phyloP scores from a whole-genome alignment of 371 early-diverging fungal genomes.

The Syncephalastrum contaminatum region DNA sequence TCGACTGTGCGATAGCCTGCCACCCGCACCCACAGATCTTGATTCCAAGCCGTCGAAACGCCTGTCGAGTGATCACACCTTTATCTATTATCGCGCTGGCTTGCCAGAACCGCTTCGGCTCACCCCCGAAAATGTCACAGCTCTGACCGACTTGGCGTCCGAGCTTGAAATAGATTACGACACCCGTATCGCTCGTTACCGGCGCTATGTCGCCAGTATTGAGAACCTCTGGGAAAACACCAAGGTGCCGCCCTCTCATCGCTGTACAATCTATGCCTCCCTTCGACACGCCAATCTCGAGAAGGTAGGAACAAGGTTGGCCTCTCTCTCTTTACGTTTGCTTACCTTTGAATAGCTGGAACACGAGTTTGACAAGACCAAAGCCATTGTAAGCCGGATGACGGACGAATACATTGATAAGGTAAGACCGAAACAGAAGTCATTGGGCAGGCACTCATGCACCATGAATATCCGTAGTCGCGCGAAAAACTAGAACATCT shows the following conservation, averaged over 20 bases:
- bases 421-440: constrained; percentile 15
- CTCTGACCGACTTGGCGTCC: constrained; percentile 5
- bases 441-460: not conserved
- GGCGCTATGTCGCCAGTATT: constrained; percentile 19
- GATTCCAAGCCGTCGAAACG: constrained; percentile 1
- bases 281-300: constrained; percentile 11
- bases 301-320: constrained; percentile 14
- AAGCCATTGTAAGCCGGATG: constrained; percentile 28
- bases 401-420: constrained; percentile 41
- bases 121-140: not conserved
- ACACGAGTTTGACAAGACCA: constrained; percentile 22
- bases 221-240: constrained; percentile 20
- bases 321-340: not conserved
- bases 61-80: not conserved
- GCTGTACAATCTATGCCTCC: constrained; percentile 13
- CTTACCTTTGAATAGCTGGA: constrained; percentile 12
- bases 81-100: constrained; percentile 4
- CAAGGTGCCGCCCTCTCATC: constrained; percentile 10
- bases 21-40: constrained; percentile 1
- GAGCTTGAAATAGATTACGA: constrained; percentile 8
- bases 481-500: constrained; percentile 30
- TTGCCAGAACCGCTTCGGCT: constrained; percentile 7
- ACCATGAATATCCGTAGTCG: constrained; percentile 15
- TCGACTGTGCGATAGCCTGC: constrained; percentile 5
- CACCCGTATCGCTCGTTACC: constrained; percentile 12